phyloP scores from a whole-genome alignment of 108 stramenopile species.

The Fistulifera solaris region DNA sequence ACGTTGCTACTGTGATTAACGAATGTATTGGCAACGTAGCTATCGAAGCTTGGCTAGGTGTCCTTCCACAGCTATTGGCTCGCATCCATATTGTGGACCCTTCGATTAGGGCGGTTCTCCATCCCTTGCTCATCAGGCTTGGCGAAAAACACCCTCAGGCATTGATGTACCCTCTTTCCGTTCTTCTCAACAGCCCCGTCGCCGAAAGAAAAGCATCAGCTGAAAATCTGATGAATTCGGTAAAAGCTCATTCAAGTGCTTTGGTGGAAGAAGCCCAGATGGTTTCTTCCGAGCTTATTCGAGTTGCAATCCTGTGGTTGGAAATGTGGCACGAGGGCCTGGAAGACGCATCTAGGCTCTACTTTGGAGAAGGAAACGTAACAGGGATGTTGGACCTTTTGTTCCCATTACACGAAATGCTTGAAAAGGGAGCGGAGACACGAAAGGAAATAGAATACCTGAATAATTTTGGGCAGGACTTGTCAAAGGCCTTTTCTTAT shows the following conservation, averaged over 20 bases:
- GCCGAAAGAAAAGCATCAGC: constrained; percentile 84
- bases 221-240: constrained; percentile 77
- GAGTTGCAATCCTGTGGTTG: constrained; percentile 99
- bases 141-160: constrained; percentile 94
- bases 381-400: constrained; percentile 88
- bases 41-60: constrained; percentile 95
- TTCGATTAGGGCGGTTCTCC: constrained; percentile 70
- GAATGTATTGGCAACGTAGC: constrained; percentile 62
- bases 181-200: constrained; percentile 85
- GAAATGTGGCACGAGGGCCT: constrained; percentile 97
- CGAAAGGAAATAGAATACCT: constrained; percentile 51
- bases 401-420: constrained; percentile 66
- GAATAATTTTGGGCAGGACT: constrained; percentile 59
- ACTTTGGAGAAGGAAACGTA: constrained; percentile 92
- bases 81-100: constrained; percentile 86
- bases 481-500: constrained; percentile 59
- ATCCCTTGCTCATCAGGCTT: constrained; percentile 79
- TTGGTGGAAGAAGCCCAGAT: constrained; percentile 91
- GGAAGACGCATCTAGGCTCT: constrained; percentile 89
- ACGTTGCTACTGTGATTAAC: constrained; percentile 64
- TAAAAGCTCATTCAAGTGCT: constrained; percentile 72
- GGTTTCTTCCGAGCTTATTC: constrained; percentile 94
- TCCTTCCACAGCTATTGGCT: constrained; percentile 98
- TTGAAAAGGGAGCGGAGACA: constrained; percentile 78
- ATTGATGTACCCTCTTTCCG: constrained; percentile 95